phyloP scores from a whole-genome alignment of 2,329 filamentous ascomycete genomes.

The Bertia moriformis region DNA sequence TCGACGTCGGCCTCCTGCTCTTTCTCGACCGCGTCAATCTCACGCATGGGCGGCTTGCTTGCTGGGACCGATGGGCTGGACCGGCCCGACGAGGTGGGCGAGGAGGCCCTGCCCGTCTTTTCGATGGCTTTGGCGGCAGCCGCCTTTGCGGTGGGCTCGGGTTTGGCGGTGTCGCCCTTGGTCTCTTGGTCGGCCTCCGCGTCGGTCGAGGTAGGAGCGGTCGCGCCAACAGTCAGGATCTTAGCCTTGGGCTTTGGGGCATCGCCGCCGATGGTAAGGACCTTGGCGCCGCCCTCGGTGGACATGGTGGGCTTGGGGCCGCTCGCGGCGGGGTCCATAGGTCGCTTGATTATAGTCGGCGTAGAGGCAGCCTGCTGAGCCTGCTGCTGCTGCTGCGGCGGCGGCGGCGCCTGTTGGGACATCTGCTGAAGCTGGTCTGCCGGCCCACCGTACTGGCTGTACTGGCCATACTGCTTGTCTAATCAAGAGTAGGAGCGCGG shows the following conservation, averaged over 20 bases:
- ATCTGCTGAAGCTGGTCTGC: not conserved
- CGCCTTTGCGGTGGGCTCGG: constrained; percentile 69
- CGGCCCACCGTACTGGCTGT: not conserved
- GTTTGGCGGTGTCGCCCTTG: constrained; percentile 23
- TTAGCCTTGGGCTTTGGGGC: constrained; percentile 27
- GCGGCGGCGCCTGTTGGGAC: constrained; percentile 25
- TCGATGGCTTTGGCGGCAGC: constrained; percentile 79
- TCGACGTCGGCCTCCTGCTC: constrained; percentile 66
- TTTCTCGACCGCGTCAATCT: constrained; percentile 71
- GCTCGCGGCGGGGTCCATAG: constrained; percentile 29
- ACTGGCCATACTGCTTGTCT: constrained; percentile 1
- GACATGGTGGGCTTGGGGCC: constrained; percentile 34
- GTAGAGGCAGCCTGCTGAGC: constrained; percentile 30
- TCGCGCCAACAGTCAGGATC: constrained; percentile 59
- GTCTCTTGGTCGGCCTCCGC: constrained; percentile 34
- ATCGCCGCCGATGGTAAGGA: constrained; percentile 47
- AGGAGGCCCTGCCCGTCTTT: constrained; percentile 73
- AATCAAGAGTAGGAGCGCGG: too few species aligned
- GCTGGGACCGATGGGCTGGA: constrained; percentile 58
- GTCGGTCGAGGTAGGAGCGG: constrained; percentile 37
- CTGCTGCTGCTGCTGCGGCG: constrained; percentile 18
- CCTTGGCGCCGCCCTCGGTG: constrained; percentile 45
- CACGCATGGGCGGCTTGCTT: constrained; percentile 32
- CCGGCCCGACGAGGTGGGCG: constrained; percentile 68
- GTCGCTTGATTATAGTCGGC: constrained; percentile 46